phyloP scores from a whole-genome alignment of 768 basidiomycete species.

The Mycena albidolilacea region DNA sequence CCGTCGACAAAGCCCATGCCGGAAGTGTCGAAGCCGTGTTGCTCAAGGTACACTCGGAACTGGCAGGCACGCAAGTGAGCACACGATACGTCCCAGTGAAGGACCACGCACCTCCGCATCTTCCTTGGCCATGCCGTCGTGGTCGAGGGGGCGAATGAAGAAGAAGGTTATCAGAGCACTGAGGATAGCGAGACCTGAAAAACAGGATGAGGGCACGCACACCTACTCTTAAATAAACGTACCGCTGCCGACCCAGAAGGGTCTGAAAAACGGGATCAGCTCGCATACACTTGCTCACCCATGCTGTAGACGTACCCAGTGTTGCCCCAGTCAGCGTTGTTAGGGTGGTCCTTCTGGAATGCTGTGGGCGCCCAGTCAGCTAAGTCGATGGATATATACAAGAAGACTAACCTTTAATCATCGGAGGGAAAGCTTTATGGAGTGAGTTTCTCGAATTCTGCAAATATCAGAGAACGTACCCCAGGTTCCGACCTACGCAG shows the following conservation, averaged over 20 bases:
- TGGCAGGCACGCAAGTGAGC: conserved; percentile 40
- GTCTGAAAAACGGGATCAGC: conserved; percentile 14
- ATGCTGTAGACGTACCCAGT: conserved; percentile 67
- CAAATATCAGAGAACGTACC: conserved; percentile 56
- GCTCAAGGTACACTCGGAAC: conserved; percentile 89
- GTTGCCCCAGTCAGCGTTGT: conserved; percentile 65
- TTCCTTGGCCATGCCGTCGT: conserved; percentile 86
- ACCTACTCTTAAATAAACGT: not conserved
- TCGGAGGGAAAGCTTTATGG: conserved; percentile 71
- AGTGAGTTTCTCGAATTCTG: not conserved
- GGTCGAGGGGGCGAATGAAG: conserved; percentile 80
- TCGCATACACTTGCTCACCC: not conserved
- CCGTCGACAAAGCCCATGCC: conserved; percentile 71
- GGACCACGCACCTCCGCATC: conserved; percentile 68
- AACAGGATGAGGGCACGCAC: not conserved
- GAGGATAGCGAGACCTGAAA: conserved; percentile 75
- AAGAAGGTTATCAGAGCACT: conserved; percentile 82
- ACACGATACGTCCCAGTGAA: not conserved
- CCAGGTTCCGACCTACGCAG: conserved; percentile 72
- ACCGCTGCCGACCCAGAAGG: conserved; percentile 12
- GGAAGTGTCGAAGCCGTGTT: conserved; percentile 83
- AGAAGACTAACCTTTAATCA: conserved; percentile 67
- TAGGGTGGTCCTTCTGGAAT: conserved; percentile 66
- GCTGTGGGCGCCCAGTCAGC: conserved; percentile 51
- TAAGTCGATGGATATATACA: conserved; percentile 2